phyloP scores from a whole-genome alignment of 2,329 filamentous ascomycete genomes.

The Talaromyces funiculosus region DNA sequence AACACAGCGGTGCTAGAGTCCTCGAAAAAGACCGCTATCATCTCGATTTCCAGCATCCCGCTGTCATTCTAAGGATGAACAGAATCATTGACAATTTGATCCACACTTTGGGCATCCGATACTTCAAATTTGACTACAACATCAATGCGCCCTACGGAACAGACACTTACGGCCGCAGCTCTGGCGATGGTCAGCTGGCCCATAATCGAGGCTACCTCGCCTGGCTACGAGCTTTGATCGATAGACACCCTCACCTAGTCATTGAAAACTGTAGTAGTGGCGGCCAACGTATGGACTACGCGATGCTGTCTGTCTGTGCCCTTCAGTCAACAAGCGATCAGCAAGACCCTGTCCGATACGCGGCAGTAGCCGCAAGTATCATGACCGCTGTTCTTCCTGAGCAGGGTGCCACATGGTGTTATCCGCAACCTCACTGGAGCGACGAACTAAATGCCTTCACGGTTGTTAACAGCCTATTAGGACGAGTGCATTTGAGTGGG shows the following conservation, averaged over 20 bases:
- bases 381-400: slow-evolving; percentile 33
- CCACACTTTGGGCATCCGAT: slow-evolving; percentile 24
- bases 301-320: slow-evolving; percentile 27
- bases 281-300: slow-evolving; percentile 34
- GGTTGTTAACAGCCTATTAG: slow-evolving; percentile 31
- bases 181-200: slow-evolving; percentile 24
- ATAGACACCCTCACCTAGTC: slow-evolving; percentile 18
- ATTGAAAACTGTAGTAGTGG: slow-evolving; percentile 37
- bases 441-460: slow-evolving; percentile 33
- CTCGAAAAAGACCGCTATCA: not conserved
- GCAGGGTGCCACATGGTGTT: slow-evolving; percentile 33
- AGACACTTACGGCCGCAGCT: slow-evolving; percentile 20
- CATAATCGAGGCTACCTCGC: slow-evolving; percentile 31
- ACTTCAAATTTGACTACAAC: slow-evolving; percentile 38
- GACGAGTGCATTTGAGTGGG: slow-evolving; percentile 30
- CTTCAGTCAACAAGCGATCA: slow-evolving; percentile 35
- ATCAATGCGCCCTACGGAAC: slow-evolving; percentile 33
- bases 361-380: slow-evolving; percentile 26
- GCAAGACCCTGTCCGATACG: slow-evolving; percentile 28
- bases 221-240: not conserved
- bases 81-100: slow-evolving; percentile 13
- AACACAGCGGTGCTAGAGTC: not conserved
- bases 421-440: slow-evolving; percentile 30
- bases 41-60: not conserved
- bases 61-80: not conserved